Percentiles rank a stretch among this genome's conserved stretches.
These are phyloP conservation scores for Wickerhamomyces xylosicus DNA, from an alignment of 805 yeast species.

Conservation along the genomic window DNA sequence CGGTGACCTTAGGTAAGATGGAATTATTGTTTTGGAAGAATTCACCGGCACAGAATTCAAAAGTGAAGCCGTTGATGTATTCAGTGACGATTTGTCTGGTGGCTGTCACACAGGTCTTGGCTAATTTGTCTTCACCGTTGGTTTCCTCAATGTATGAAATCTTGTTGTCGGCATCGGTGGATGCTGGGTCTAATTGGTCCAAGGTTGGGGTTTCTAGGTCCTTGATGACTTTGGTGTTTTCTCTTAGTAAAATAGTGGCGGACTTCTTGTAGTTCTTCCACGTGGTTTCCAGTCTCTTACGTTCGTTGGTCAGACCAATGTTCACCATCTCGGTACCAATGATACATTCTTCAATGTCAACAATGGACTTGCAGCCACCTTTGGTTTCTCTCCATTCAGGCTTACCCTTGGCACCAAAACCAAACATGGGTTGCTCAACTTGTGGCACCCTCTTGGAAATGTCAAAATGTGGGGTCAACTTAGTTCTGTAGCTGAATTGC, in stretches of 20 bases:
- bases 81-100: constrained; percentile 75
- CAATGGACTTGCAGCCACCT: constrained; percentile 54
- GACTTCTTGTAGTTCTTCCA: constrained; percentile 53
- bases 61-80: constrained; percentile 60
- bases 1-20: constrained; percentile 74
- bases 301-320: constrained; percentile 60
- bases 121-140: constrained; percentile 21
- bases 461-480: constrained; percentile 92
- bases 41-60: constrained; percentile 89
- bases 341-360: constrained; percentile 90
- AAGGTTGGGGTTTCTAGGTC: constrained; percentile 3
- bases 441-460: constrained; percentile 45
- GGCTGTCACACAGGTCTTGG: constrained; percentile 71
- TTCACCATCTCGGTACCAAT: constrained; percentile 81
- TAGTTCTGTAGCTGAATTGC: constrained; percentile 74
- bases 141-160: constrained; percentile 27
- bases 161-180: constrained; percentile 27
- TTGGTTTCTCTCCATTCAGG: constrained; percentile 49
- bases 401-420: constrained; percentile 82
- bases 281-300: constrained; percentile 39
- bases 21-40: constrained; percentile 95
- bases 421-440: constrained; percentile 55
- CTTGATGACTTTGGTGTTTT: constrained; percentile 41
- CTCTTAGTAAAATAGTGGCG: constrained; percentile 80
- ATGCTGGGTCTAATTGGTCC: constrained; percentile 29